Conservation (phyloP, 1,284 basidiomycete genomes). For the Trichosporon sp. region DNA sequence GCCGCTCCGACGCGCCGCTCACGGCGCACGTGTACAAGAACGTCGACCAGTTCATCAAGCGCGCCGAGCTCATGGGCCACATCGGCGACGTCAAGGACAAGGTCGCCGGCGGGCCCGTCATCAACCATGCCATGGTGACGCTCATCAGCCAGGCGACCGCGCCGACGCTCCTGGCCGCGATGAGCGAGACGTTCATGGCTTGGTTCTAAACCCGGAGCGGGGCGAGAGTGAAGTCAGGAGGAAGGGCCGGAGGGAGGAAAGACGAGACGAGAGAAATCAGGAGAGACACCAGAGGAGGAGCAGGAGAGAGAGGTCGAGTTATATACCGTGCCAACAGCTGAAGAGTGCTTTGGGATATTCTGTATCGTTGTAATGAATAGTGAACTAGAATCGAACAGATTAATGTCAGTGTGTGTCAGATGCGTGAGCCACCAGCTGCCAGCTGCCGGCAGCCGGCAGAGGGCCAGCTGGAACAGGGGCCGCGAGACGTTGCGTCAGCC, state of each 20-base stretch:
- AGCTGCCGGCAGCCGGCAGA: too few species aligned
- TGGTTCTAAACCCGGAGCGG: constrained; percentile 62
- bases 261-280: background rate
- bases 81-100: constrained; percentile 65
- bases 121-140: constrained; percentile 76
- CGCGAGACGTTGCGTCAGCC: too few species aligned
- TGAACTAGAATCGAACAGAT: background rate
- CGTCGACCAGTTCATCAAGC: constrained; percentile 67
- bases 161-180: constrained; percentile 51
- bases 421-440: too few species aligned
- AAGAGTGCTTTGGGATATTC: background rate
- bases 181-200: constrained; percentile 68
- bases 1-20: constrained; percentile 57
- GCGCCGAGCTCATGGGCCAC: constrained; percentile 44
- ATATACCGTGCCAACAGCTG: background rate
- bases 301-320: background rate
- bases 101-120: constrained; percentile 54
- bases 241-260: background rate
- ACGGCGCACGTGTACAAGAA: constrained; percentile 67
- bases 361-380: constrained; percentile 6
- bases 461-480: too few species aligned
- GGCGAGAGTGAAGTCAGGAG: background rate
- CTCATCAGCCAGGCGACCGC: constrained; percentile 65
- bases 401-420: background rate
- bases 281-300: background rate